Base-by-base conservation (phyloP, 106 monocot species). In the Dioscorea dumetorum region DNA sequence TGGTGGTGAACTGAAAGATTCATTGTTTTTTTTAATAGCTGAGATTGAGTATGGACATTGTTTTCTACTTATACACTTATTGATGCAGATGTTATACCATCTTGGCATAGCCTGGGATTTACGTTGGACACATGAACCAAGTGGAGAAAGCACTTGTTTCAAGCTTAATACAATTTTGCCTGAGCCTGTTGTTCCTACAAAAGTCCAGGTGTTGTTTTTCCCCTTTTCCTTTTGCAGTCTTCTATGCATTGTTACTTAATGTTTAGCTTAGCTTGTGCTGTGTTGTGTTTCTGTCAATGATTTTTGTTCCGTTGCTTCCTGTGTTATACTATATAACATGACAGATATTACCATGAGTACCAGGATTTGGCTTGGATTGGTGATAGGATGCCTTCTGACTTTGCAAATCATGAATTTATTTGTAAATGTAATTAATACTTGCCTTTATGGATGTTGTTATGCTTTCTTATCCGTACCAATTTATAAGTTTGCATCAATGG, bases 91-190 rank as follows among this genome's bases (percentile, higher is more conserved):
- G 64, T 63, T 99, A 52, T 72, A 85, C 76, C 89, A 93, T 77
- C 84, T 93, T 62, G 78, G 77, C 74, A 74, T 83, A 72, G 82
- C 84, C 32, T 99, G 99, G 99, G 73, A 85, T 67, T 67, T 93
- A 15, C 89, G 92, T 50, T 99, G 99, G 99, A 79, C 72, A 49
- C 21, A 81, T 58, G 33, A 33, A 69, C 21, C 5, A 16, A 24
- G 52, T 48, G 54, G 70, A 64, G 56, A 22, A 48, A 66, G 58
- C 28, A 70, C 49, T 33, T 41, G 20, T 33, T 67, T 23, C 10
- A 64, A 53, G 56, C 32, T 67, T 34, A 54, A 60, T 48, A 56
- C 75, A 48, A 73, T 69, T 53, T 77, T 58, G 61, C 23, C 8
- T 59, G 71, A 59, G 49, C 78, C 87, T 73, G 24, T 77, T 62